Conservation (phyloP, 805 yeast genomes). For the Zygosaccharomyces rouxii region DNA sequence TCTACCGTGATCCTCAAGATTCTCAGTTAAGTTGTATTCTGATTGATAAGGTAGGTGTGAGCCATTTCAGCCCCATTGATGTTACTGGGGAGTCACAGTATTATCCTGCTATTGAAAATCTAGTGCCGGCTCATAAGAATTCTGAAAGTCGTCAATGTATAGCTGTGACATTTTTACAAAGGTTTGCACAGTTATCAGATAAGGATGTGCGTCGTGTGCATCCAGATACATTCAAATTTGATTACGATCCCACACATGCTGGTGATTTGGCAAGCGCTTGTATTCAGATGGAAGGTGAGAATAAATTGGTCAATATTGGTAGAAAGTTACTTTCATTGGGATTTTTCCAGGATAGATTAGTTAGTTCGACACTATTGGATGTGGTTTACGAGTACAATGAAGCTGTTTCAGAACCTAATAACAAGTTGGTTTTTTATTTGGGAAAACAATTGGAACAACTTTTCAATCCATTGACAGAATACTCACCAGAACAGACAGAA, state of each 20-base stretch:
- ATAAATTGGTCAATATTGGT: conserved; percentile 56
- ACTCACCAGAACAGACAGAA: conserved; percentile 85
- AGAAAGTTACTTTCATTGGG: conserved; percentile 52
- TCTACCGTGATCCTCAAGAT: conserved; percentile 26
- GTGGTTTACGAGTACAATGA: conserved; percentile 62
- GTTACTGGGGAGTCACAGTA: conserved; percentile 59
- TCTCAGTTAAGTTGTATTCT: conserved; percentile 49
- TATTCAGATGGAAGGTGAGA: conserved; percentile 44
- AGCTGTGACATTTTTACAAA: conserved; percentile 68
- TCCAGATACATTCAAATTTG: conserved; percentile 25
- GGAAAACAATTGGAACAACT: conserved; percentile 86
- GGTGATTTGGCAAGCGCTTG: conserved; percentile 72
- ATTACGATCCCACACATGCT: conserved; percentile 80
- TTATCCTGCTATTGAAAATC: conserved; percentile 73
- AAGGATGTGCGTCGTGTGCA: conserved; percentile 14
- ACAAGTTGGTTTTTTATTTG: conserved; percentile 65
- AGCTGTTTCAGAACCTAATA: conserved; percentile 57
- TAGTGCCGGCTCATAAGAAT: conserved; percentile 44
- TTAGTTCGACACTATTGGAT: conserved; percentile 60
- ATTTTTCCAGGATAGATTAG: conserved; percentile 44
- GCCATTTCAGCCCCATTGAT: conserved; percentile 54
- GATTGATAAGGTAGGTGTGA: conserved; percentile 62
- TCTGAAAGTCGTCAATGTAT: conserved; percentile 68
- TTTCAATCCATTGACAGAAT: conserved; percentile 85
- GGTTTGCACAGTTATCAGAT: conserved; percentile 53